phyloP scores from a whole-genome alignment of 2,329 filamentous ascomycete genomes.

The Keithomyces neogunnii region DNA sequence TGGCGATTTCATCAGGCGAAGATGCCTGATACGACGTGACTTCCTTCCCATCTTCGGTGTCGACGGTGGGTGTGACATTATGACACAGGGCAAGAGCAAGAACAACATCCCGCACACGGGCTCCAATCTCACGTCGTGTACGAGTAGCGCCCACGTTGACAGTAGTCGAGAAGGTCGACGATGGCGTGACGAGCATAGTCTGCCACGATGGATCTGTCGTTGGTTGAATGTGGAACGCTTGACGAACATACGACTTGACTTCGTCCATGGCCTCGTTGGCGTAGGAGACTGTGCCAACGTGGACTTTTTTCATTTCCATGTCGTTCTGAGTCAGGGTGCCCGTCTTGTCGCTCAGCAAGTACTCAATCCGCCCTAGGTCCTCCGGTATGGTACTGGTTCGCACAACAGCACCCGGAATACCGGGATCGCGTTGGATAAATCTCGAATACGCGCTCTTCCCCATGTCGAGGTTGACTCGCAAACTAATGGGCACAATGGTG shows the following conservation, averaged over 20 bases:
- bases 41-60: slow-evolving; percentile 69
- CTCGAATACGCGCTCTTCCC: slow-evolving; percentile 94
- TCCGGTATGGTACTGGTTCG: slow-evolving; percentile 96
- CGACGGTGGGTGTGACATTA: slow-evolving; percentile 79
- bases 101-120: slow-evolving; percentile 86
- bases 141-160: slow-evolving; percentile 60
- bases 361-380: slow-evolving; percentile 91
- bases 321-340: slow-evolving; percentile 97
- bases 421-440: slow-evolving; percentile 87
- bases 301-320: slow-evolving; percentile 98
- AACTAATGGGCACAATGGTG: slow-evolving; percentile 96
- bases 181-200: slow-evolving; percentile 61
- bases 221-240: slow-evolving; percentile 60
- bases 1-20: slow-evolving; percentile 95
- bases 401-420: slow-evolving; percentile 86
- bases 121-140: slow-evolving; percentile 86
- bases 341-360: slow-evolving; percentile 93
- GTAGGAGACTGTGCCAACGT: slow-evolving; percentile 95
- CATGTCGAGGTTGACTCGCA: slow-evolving; percentile 94
- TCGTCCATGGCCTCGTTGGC: slow-evolving; percentile 99
- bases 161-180: slow-evolving; percentile 57
- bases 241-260: slow-evolving; percentile 75
- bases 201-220: slow-evolving; percentile 36
- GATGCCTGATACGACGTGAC: slow-evolving; percentile 91
- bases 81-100: slow-evolving; percentile 89